A percentile compares a stretch with the other conserved stretches of the same genome.
Evolutionary conservation across 2,329 filamentous ascomycete genomes (phyloP).

Genomic region (Mycocentrospora acerina): DNA sequence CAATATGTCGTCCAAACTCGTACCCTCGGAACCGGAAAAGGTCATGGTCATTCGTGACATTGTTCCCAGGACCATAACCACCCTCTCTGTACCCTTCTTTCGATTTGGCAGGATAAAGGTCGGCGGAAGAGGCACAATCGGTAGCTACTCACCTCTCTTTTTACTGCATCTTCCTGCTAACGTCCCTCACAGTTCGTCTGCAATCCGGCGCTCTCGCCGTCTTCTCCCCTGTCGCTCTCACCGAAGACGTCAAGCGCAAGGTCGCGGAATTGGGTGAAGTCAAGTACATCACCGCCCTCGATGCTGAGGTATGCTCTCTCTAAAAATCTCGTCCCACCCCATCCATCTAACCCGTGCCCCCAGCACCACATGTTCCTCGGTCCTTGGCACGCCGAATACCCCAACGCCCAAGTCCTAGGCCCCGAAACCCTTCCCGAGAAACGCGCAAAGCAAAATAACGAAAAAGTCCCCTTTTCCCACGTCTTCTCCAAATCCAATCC

Average conservation of each 20-base stretch:
- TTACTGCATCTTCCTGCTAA: conserved; percentile 10
- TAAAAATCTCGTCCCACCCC: no score
- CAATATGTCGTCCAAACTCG: conserved; percentile 41
- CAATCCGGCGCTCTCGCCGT: conserved; percentile 76
- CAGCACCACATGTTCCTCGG: conserved; percentile 89
- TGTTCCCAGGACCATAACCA: conserved; percentile 70
- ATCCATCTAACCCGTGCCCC: not conserved
- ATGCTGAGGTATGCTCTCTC: conserved; percentile 61
- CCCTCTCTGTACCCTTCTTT: conserved; percentile 79
- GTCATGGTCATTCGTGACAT: conserved; percentile 90
- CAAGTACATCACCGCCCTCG: conserved; percentile 81
- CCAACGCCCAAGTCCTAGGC: conserved; percentile 75
- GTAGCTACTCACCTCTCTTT: conserved; percentile 49
- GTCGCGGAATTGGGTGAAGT: conserved; percentile 64
- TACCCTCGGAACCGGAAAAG: conserved; percentile 67
- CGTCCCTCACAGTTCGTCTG: conserved; percentile 64
- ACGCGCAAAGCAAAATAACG: conserved; percentile 62
- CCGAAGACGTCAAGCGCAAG: conserved; percentile 68
- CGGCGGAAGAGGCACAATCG: conserved; percentile 83
- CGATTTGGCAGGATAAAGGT: conserved; percentile 79
- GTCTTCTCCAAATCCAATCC: conserved; percentile 54
- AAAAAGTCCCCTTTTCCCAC: conserved; percentile 64
- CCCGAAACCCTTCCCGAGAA: conserved; percentile 84
- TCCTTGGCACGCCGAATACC: conserved; percentile 79
- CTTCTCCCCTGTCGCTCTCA: conserved; percentile 89